A percentile compares a stretch with the other conserved stretches of the same genome.
These are phyloP conservation scores for Penicillium sp. DNA, from an alignment of 2,329 filamentous ascomycete genomes.

Conservation along the genomic window DNA sequence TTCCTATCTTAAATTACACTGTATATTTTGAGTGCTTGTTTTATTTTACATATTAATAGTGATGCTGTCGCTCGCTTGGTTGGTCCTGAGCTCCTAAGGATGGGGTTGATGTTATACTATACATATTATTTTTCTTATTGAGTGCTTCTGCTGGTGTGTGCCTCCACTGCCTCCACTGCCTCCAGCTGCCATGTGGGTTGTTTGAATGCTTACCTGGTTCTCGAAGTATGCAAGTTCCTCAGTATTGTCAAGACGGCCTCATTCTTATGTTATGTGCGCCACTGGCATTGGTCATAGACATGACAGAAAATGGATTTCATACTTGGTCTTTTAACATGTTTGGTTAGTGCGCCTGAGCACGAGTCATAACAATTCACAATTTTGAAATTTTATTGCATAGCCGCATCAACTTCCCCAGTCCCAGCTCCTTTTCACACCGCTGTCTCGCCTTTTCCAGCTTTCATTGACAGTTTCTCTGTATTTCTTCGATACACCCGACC, in stretches of 20 bases:
- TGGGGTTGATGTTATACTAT: conserved; percentile 21
- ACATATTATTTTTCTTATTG: not conserved
- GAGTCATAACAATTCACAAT: no score
- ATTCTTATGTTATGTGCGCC: no score
- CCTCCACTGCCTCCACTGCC: no score
- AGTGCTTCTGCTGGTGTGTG: not conserved
- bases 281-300: no score
- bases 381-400: no score
- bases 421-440: conserved; percentile 4
- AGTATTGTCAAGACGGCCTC: no score
- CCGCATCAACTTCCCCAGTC: not conserved
- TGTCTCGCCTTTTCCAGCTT: not conserved
- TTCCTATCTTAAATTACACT: conserved; percentile 19
- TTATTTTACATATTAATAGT: conserved; percentile 32
- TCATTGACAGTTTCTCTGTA: not conserved
- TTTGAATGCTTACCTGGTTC: no score
- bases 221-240: no score
- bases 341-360: no score
- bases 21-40: conserved; percentile 20
- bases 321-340: no score
- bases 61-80: conserved; percentile 20
- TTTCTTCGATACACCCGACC: conserved; percentile 9
- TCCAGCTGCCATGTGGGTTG: no score
- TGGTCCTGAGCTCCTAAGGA: conserved; percentile 7
- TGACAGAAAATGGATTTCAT: no score